phyloP scores from a whole-genome alignment of 179 eudicot species.

The Heliamphora pulchella region DNA sequence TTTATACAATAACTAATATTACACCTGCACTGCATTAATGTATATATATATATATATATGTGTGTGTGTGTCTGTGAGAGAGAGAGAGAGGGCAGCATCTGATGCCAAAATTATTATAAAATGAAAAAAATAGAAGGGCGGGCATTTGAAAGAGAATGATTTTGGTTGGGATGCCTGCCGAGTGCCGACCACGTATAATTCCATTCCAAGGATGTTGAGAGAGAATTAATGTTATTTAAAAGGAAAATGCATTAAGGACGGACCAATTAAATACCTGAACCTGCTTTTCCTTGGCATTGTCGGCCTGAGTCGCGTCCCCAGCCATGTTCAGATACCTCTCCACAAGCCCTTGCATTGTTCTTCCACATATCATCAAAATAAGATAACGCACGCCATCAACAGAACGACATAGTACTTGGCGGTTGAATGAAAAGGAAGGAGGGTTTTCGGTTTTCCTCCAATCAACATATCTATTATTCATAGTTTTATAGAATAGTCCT shows the following conservation, averaged over 20 bases:
- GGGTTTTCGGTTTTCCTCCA: too few relatives aligned
- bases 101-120: background rate
- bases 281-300: conserved; percentile 37
- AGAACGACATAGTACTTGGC: background rate
- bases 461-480: too few relatives aligned
- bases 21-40: too few relatives aligned
- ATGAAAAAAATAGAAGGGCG: background rate
- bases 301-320: conserved; percentile 23
- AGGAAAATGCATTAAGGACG: background rate
- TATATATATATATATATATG: background rate
- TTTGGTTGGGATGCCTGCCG: background rate
- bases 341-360: conserved; percentile 77
- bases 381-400: background rate
- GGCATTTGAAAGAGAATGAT: conserved; percentile 4
- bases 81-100: background rate
- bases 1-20: too few relatives aligned
- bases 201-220: too few relatives aligned
- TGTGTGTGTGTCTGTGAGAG: background rate
- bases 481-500: too few relatives aligned
- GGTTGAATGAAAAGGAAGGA: background rate
- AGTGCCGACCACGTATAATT: too few relatives aligned
- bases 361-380: background rate
- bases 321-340: conserved; percentile 61
- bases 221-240: too few relatives aligned
- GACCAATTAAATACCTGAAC: conserved; percentile 36